phyloP scores from a whole-genome alignment of 148 eudicot genomes.

The Vaccinium corymbosum region DNA sequence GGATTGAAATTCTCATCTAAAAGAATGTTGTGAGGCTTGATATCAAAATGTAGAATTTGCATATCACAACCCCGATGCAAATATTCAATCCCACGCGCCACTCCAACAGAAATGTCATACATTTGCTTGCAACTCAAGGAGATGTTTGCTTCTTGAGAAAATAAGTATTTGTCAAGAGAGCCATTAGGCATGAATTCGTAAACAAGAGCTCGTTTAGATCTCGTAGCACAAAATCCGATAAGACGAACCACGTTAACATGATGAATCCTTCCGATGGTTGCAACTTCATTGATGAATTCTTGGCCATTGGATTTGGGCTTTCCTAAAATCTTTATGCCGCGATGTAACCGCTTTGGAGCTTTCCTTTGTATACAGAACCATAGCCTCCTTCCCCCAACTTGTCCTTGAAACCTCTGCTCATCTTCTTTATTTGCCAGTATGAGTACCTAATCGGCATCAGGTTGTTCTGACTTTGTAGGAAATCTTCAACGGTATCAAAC shows the following conservation, averaged over 20 bases:
- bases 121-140: slow-evolving; percentile 21
- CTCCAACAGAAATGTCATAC: slow-evolving; percentile 20
- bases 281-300: slow-evolving; percentile 29
- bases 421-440: background rate
- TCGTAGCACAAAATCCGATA: slow-evolving; percentile 25
- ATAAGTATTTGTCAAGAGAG: slow-evolving; percentile 28
- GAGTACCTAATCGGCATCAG: background rate
- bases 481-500: slow-evolving; percentile 18
- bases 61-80: slow-evolving; percentile 26
- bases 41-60: slow-evolving; percentile 22
- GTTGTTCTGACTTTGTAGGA: slow-evolving; percentile 24
- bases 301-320: slow-evolving; percentile 18
- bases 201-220: slow-evolving; percentile 11
- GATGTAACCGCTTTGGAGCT: background rate
- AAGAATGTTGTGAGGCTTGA: background rate
- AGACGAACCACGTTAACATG: slow-evolving; percentile 28
- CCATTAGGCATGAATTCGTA: slow-evolving; percentile 27
- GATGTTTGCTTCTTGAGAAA: background rate
- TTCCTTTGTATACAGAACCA: slow-evolving; percentile 8
- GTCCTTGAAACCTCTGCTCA: background rate
- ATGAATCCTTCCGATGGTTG: slow-evolving; percentile 1
- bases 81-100: slow-evolving; percentile 25
- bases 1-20: slow-evolving; percentile 20
- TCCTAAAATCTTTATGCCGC: slow-evolving; percentile 24
- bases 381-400: background rate